Evolutionary conservation across 2,329 filamentous ascomycete genomes (phyloP).

Genomic region (Epichloe glyceriae): DNA sequence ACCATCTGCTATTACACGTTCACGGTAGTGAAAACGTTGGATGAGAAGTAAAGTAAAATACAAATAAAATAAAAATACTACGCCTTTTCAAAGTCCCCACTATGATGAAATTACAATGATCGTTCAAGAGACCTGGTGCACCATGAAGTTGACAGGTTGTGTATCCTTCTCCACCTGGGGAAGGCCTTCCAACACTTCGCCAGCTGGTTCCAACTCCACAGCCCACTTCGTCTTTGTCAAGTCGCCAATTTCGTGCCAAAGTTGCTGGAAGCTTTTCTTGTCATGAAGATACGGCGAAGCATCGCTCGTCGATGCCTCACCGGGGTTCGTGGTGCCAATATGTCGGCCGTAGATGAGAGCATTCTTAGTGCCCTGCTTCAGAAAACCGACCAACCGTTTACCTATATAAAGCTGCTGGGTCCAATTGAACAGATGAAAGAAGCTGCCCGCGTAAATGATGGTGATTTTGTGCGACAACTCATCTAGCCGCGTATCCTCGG

Average conservation of each 20-base stretch:
- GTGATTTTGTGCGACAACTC: constrained; percentile 27
- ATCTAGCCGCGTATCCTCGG: constrained; percentile 22
- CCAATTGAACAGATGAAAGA: constrained; percentile 39
- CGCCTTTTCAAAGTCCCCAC: background rate
- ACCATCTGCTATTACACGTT: too few relatives aligned
- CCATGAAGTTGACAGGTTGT: constrained; percentile 20
- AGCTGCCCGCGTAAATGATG: constrained; percentile 35
- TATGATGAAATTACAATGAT: background rate
- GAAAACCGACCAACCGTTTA: constrained; percentile 30
- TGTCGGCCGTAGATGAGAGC: constrained; percentile 39
- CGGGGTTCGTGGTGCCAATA: constrained; percentile 25
- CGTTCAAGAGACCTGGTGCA: constrained; percentile 19
- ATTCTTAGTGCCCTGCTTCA: constrained; percentile 29
- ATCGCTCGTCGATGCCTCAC: constrained; percentile 10
- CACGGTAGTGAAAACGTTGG: too few relatives aligned
- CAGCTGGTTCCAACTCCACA: constrained; percentile 26
- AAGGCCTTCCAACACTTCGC: constrained; percentile 12
- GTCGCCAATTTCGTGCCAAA: constrained; percentile 41
- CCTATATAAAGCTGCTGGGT: constrained; percentile 32
- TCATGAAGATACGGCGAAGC: constrained; percentile 33
- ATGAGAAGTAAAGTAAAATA: background rate
- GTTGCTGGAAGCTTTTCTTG: constrained; percentile 32
- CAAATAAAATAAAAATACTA: background rate
- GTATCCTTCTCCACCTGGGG: constrained; percentile 15
- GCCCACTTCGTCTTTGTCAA: constrained; percentile 37